phyloP scores from a whole-genome alignment of 305 asterid species.

The Ilex paraguariensis region DNA sequence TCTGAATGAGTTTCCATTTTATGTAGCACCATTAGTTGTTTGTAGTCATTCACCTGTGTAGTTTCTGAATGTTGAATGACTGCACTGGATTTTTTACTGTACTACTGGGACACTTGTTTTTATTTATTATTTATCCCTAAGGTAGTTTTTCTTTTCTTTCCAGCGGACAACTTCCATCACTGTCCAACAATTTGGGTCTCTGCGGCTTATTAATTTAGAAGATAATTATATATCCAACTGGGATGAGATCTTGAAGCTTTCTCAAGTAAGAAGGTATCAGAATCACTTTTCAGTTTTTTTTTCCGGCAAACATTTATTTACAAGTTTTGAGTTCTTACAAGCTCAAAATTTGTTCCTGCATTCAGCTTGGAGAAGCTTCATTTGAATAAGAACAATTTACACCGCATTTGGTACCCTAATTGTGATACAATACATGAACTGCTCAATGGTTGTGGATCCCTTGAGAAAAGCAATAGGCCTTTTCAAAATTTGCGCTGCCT shows the following conservation, averaged over 20 bases:
- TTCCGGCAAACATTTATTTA: background rate
- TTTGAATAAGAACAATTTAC: conserved; percentile 68
- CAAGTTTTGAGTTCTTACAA: background rate
- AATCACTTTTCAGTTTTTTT: background rate
- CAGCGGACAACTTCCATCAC: conserved; percentile 60
- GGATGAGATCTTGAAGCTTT: conserved; percentile 76
- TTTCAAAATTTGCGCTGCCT: conserved; percentile 66
- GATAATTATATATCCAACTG: conserved; percentile 68
- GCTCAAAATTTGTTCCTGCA: conserved; percentile 11
- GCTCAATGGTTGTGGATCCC: conserved; percentile 25
- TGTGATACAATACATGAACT: conserved; percentile 28
- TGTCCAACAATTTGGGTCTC: conserved; percentile 66
- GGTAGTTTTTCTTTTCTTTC: conserved; percentile 20
- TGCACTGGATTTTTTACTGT: background rate
- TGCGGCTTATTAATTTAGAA: conserved; percentile 81
- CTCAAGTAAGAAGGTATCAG: conserved; percentile 61
- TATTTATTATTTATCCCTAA: conserved; percentile 8
- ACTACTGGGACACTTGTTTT: background rate
- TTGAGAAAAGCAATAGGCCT: conserved; percentile 37
- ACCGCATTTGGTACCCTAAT: conserved; percentile 58
- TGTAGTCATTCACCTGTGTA: background rate
- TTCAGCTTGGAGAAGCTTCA: conserved; percentile 85
- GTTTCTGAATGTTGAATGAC: background rate
- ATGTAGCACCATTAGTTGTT: background rate
- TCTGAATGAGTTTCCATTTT: too few relatives aligned